phyloP scores from a whole-genome alignment of 2,329 filamentous ascomycete genomes.

The Paramyrothecium sp. region DNA sequence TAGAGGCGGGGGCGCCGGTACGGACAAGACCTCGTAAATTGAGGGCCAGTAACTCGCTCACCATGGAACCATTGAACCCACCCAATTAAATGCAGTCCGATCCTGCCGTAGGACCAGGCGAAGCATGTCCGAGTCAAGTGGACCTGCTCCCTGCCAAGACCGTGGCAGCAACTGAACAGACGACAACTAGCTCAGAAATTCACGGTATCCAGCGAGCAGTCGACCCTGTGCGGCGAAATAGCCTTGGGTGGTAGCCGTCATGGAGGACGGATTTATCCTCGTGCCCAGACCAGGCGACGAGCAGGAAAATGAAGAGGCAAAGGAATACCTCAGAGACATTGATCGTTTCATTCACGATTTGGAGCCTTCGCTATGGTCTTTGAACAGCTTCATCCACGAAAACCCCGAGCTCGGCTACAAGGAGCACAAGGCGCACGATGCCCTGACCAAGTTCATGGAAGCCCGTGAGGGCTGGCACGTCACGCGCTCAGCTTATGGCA shows the following conservation, averaged over 20 bases:
- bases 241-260: not conserved
- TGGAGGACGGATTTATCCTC: slow-evolving; percentile 7
- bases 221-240: not conserved
- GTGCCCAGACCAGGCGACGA: slow-evolving; percentile 2
- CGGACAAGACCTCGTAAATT: too few relatives aligned
- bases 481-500: slow-evolving; percentile 35
- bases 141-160: too few relatives aligned
- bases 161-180: too few relatives aligned
- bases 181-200: too few relatives aligned
- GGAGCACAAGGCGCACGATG: slow-evolving; percentile 39
- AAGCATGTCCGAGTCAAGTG: too few relatives aligned
- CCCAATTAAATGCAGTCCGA: too few relatives aligned
- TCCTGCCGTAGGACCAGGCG: too few relatives aligned
- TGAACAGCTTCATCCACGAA: slow-evolving; percentile 47
- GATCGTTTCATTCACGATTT: slow-evolving; percentile 58
- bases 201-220: too few relatives aligned
- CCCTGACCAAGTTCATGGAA: slow-evolving; percentile 34
- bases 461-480: slow-evolving; percentile 33
- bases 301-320: not conserved
- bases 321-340: slow-evolving; percentile 3
- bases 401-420: slow-evolving; percentile 41
- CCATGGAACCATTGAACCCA: too few relatives aligned
- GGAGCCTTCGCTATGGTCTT: slow-evolving; percentile 47
- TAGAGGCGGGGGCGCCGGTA: too few relatives aligned
- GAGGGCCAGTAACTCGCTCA: too few relatives aligned